A percentile compares a stretch with the other conserved stretches of the same genome.
These are phyloP conservation scores for Metarhizium humberi DNA, from an alignment of 2,329 filamentous ascomycete genomes.

Conservation along the genomic window DNA sequence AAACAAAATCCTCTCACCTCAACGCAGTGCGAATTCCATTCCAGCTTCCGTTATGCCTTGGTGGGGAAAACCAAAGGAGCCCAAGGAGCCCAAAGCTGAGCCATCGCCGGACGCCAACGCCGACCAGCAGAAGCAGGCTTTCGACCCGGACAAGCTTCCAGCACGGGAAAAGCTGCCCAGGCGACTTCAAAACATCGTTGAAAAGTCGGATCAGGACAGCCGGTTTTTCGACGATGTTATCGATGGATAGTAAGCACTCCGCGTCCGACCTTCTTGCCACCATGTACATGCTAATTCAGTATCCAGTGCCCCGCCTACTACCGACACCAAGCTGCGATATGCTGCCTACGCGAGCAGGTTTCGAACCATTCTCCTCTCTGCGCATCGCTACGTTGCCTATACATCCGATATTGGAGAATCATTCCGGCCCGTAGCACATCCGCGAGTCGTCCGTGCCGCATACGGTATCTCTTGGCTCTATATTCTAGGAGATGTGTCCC, in stretches of 20 bases:
- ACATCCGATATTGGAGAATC: slow-evolving; percentile 95
- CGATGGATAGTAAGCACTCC: slow-evolving; percentile 61
- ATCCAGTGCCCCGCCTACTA: slow-evolving; percentile 54
- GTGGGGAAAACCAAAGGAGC: slow-evolving; percentile 30
- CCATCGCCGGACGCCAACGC: slow-evolving; percentile 4
- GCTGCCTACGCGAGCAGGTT: slow-evolving; percentile 83
- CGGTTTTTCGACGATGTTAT: slow-evolving; percentile 69
- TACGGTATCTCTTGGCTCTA: slow-evolving; percentile 94
- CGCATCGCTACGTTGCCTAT: slow-evolving; percentile 94
- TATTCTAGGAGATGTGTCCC: slow-evolving; percentile 76
- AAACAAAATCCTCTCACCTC: background rate
- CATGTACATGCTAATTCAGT: slow-evolving; percentile 9
- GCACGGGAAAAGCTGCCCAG: slow-evolving; percentile 41
- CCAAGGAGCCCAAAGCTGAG: slow-evolving; percentile 19
- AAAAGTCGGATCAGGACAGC: slow-evolving; percentile 53
- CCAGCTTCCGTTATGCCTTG: slow-evolving; percentile 24
- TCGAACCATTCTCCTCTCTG: slow-evolving; percentile 78
- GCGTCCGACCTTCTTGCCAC: background rate
- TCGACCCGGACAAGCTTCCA: slow-evolving; percentile 39
- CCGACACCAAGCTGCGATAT: slow-evolving; percentile 79
- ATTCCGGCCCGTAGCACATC: slow-evolving; percentile 87
- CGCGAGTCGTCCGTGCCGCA: slow-evolving; percentile 67
- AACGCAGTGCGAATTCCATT: background rate
- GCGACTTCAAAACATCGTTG: slow-evolving; percentile 47
- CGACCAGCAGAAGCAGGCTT: slow-evolving; percentile 17